Base-by-base conservation (phyloP, 352 stramenopile genomes). In the Globisporangium paroecandrum region DNA sequence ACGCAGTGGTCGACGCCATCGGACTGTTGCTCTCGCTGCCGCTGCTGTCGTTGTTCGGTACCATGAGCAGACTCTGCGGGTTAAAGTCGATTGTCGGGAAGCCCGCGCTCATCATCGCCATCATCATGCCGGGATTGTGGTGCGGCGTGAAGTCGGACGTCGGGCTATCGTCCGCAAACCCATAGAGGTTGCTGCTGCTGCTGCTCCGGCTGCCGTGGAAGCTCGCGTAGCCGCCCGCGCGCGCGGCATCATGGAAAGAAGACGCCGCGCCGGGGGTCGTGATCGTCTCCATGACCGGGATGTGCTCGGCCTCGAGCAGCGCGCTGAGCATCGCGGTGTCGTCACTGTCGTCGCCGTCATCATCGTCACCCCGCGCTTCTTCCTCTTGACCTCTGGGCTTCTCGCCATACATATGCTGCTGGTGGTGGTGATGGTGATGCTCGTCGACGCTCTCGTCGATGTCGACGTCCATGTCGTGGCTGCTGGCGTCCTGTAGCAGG, bases 401-500 rank as follows among this genome's bases (percentile, higher is more conserved):
- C 15, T 22, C 43, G 18, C 43, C 27, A 58, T 58, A 32, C 3
- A 32, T 32, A 32, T 32, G 27, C 27, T 29, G 27, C 1, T 29
- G 27, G 3, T 57, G 22, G 4, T 24, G 12, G 3, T 32, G n/a
- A 15, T 54, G 32, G 1, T 22, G 22, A 25, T 38, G n/a, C 13
- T 66, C 57, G 10, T 68, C 61, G 25, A 32, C 62, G 34, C 51
- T 41, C 27, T 62, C 68, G 36, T 69, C 61, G 18, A 71, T 69
- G 46, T 75, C 61, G 68, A 75, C 62, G 61, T 71, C 73, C 55
- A 61, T 46, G 10, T 75, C 66, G 20, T 74, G 66, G 29, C 75
- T 65, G 56, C 73, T 72, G 18, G 69, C 77, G 27, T 73, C 70
- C 22, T 78, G 65, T 59, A 79, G 66, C 43, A 82, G 58, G 9